A percentile compares a stretch with the other conserved stretches of the same genome.
phyloP scores from a whole-genome alignment of 2,329 filamentous ascomycete species.

The Septoria linicola region DNA sequence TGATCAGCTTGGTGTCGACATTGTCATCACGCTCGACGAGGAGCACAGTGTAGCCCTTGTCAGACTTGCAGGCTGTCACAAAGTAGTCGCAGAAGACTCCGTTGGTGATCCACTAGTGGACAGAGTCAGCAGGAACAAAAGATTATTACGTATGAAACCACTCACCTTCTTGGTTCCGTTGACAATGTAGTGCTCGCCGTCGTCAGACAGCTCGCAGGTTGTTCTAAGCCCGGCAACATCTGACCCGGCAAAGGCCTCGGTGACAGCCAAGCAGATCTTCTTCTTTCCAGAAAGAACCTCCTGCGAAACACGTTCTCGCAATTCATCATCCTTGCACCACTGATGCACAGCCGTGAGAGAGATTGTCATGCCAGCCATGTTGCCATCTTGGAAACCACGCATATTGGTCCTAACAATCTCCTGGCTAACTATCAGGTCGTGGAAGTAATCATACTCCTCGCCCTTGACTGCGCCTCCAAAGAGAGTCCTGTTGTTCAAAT shows the following conservation, averaged over 20 bases:
- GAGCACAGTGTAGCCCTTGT: slow-evolving; percentile 75
- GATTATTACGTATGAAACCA: slow-evolving; percentile 68
- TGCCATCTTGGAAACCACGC: slow-evolving; percentile 83
- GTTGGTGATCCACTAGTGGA: slow-evolving; percentile 69
- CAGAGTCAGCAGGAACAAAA: slow-evolving; percentile 56
- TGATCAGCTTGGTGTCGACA: slow-evolving; percentile 74
- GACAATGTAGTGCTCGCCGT: slow-evolving; percentile 69
- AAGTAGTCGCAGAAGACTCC: slow-evolving; percentile 81
- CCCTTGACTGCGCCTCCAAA: slow-evolving; percentile 69
- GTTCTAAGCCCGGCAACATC: slow-evolving; percentile 80
- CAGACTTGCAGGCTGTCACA: slow-evolving; percentile 74
- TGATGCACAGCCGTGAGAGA: slow-evolving; percentile 76
- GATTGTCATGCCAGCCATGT: slow-evolving; percentile 84
- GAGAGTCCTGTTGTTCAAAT: slow-evolving; percentile 69
- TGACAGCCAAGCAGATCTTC: slow-evolving; percentile 85
- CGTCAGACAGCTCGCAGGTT: slow-evolving; percentile 71
- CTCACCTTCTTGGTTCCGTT: slow-evolving; percentile 78
- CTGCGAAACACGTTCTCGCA: slow-evolving; percentile 65
- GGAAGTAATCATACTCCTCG: slow-evolving; percentile 83
- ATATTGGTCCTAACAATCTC: slow-evolving; percentile 70
- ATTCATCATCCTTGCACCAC: slow-evolving; percentile 67
- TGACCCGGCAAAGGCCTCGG: slow-evolving; percentile 81
- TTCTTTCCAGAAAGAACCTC: slow-evolving; percentile 78
- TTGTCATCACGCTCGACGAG: slow-evolving; percentile 72
- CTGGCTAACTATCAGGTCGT: slow-evolving; percentile 74